Evolutionary conservation across 2,329 filamentous ascomycete species (phyloP).

Genomic region (Thyridium curvatum): DNA sequence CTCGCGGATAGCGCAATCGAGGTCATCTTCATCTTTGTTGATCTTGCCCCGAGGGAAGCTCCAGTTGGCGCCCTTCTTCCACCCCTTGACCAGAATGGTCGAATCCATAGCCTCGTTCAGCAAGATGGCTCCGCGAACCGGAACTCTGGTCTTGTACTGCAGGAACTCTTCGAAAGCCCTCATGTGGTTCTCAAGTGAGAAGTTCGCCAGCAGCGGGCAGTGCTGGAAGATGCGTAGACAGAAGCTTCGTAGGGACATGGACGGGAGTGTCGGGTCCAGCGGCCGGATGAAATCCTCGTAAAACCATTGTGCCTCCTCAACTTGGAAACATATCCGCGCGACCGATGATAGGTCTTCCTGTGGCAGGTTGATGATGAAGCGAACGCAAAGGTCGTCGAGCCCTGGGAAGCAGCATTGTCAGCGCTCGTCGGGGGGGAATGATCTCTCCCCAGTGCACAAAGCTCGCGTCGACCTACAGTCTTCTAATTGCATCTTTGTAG

Average conservation of each 20-base stretch:
- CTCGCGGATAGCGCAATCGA: slow-evolving; percentile 90
- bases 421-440: neutral
- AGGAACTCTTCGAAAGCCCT: slow-evolving; percentile 88
- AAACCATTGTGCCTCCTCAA: slow-evolving; percentile 99
- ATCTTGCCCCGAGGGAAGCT: slow-evolving; percentile 97
- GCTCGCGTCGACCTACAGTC: slow-evolving; percentile 57
- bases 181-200: slow-evolving; percentile 70
- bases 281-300: slow-evolving; percentile 99
- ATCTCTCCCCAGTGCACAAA: slow-evolving; percentile 4
- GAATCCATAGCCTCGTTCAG: slow-evolving; percentile 93
- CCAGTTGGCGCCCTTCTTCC: slow-evolving; percentile 96
- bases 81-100: slow-evolving; percentile 88
- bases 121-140: slow-evolving; percentile 89
- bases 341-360: slow-evolving; percentile 84
- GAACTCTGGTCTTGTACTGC: slow-evolving; percentile 89
- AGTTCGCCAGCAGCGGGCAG: slow-evolving; percentile 79
- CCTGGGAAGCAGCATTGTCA: slow-evolving; percentile 40
- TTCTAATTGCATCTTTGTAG: slow-evolving; percentile 78
- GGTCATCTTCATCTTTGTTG: slow-evolving; percentile 90
- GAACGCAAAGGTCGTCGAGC: slow-evolving; percentile 96
- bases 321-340: slow-evolving; percentile 94
- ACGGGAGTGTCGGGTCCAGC: slow-evolving; percentile 76
- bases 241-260: slow-evolving; percentile 78
- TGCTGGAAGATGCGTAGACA: slow-evolving; percentile 89
- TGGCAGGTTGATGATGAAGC: slow-evolving; percentile 96